These are phyloP conservation scores for Mortierella hygrophila DNA, from an alignment of 192 early-diverging fungal genomes.

Conservation along the genomic window DNA sequence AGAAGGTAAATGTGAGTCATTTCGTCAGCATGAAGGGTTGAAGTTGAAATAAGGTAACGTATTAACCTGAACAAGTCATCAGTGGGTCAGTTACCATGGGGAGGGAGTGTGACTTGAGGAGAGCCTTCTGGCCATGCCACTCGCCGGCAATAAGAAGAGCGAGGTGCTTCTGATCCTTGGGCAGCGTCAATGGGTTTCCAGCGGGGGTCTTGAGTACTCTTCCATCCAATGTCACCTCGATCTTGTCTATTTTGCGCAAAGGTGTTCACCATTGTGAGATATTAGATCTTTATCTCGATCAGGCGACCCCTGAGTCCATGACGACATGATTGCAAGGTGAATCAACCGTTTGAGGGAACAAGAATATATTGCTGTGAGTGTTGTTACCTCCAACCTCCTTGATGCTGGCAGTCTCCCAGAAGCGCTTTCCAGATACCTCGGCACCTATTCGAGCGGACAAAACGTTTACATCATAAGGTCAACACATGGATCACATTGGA, in stretches of 20 bases:
- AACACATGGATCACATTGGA: neutral
- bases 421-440: constrained; percentile 68
- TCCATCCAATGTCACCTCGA: constrained; percentile 79
- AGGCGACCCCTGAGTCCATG: neutral
- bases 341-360: too few species aligned
- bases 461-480: neutral
- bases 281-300: neutral
- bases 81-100: constrained; percentile 75
- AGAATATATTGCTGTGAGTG: neutral
- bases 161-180: constrained; percentile 67
- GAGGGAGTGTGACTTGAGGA: constrained; percentile 87
- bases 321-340: too few species aligned
- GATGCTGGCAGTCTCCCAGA: constrained; percentile 71
- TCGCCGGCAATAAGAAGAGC: constrained; percentile 91
- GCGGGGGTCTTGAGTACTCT: constrained; percentile 87
- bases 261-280: neutral
- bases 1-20: neutral
- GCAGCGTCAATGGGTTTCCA: constrained; percentile 75
- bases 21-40: neutral
- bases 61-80: too few species aligned
- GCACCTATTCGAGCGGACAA: constrained; percentile 41
- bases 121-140: constrained; percentile 90
- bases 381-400: constrained; percentile 60
- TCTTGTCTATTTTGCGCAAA: constrained; percentile 38
- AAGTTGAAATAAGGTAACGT: neutral